Evolutionary conservation across 2,329 filamentous ascomycete species (phyloP), one percentile per base, ranked within the genome.

Genomic region (Fusarium neocosmosporiellum): DNA sequence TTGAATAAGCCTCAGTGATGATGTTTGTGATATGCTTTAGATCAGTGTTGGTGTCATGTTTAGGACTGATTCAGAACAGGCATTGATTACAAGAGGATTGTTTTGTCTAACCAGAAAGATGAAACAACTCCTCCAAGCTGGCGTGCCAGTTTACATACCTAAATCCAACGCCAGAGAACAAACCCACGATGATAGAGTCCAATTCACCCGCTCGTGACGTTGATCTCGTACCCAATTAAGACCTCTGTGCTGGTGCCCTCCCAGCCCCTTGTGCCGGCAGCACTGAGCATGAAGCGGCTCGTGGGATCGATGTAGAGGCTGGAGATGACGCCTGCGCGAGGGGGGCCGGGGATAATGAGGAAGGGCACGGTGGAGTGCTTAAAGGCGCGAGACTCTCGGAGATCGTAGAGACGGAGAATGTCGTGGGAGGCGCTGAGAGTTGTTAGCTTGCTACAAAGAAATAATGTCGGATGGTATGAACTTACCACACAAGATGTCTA

Each of bases 191-290:
- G 63, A 39, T 24, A 31, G 29, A 41, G 24, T 16, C 33, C 8
- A 41, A 50, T 16, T 66, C 62, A 77, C 11, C 60, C 73, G 43
- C 54, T 64, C 7, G 75, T 75, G 24, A 82, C 82, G 13, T 79
- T 80, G 63, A 99, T 98, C 84, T 99, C 96, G 82, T 99, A 99
- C 18, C 96, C 96, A 63, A 99, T 90, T 68, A 99, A 81, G 1
- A 96, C 94, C 84, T 99, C 96, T 0, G 96, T 98, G 37, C 89
- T 92, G 22, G 89, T 91, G 1, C 96, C 96, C 81, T 98, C 96
- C 96, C 96, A 99, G 1, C 96, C 96, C 70, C 96, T 86, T 70
- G 96, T 98, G 0, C 96, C 96, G 6, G 94, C 95, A 0, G 94
- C 94, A 2, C 94, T 96, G 36, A 99, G 89, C 92, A 99, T 96